Conservation (phyloP, 345 rosid genomes). For the Anacardium occidentale region DNA sequence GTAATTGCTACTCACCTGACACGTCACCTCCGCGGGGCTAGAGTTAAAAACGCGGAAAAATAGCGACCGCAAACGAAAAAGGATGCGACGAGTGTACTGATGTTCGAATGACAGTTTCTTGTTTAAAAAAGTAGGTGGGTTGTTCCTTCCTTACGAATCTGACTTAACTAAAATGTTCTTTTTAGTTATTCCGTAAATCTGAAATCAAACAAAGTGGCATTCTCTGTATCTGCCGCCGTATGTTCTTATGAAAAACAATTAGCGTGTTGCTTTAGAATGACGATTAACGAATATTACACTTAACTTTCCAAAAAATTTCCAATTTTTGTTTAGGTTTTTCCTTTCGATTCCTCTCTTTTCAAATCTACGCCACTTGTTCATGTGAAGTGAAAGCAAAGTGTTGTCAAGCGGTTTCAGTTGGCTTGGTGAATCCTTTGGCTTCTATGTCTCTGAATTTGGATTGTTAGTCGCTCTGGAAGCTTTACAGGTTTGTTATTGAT, state of each 20-base stretch:
- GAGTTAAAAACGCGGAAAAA: too few relatives aligned
- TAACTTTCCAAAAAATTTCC: background rate
- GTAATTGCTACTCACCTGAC: too few relatives aligned
- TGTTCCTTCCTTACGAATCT: background rate
- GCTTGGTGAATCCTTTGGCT: slow-evolving; percentile 8
- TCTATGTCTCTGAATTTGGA: slow-evolving; percentile 4
- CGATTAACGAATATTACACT: background rate
- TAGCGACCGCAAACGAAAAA: background rate
- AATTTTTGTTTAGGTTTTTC: background rate
- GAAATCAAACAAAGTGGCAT: too few relatives aligned
- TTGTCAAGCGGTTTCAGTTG: slow-evolving; percentile 19
- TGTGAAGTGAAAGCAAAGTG: slow-evolving; percentile 34
- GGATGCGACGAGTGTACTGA: background rate
- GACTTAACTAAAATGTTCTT: background rate
- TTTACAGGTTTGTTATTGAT: slow-evolving; percentile 14
- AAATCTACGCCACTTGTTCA: background rate
- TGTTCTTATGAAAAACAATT: background rate
- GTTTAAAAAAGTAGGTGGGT: background rate
- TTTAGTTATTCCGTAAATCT: background rate
- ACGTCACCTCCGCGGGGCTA: too few relatives aligned
- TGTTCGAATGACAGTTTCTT: background rate
- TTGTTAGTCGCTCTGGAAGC: slow-evolving; percentile 2
- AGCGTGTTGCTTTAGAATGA: background rate
- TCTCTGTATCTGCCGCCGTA: background rate
- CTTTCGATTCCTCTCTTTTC: background rate